Base-by-base conservation (phyloP, 2,329 filamentous ascomycete genomes). In the Phaeophleospora eucalypticola region DNA sequence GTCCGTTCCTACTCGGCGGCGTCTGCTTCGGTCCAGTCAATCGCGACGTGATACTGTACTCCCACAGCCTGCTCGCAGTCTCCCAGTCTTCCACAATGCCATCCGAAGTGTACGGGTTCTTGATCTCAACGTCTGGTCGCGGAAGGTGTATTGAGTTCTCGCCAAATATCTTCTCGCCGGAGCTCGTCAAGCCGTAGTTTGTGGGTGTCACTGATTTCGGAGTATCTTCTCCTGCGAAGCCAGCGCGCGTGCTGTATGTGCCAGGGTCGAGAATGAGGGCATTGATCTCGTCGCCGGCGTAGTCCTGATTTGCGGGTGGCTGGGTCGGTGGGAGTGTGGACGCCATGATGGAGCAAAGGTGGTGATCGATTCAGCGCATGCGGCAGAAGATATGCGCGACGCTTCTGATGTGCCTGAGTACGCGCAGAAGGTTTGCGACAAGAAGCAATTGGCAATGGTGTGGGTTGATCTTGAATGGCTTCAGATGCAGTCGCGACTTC, bases 31-130 rank as follows among this genome's bases (percentile, higher is more conserved):
- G 77, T 47, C 87, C 87, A 42, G 93, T 95, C 57, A 98, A 77
- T 54, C 89, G 83, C 58, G 88, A 89, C 49, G 90, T 87, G 54
- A 98, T 86, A 61, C 89, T 83, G 69, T 95, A 85, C 68, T 97
- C 90, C 90, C 91, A 98, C 46, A 97, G 73, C 66, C 85, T 85
- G 50, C 87, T 80, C 20, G 90, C 91, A 40, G 84, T 83, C 56
- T 98, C 93, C 93, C 93, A 98, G 68, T 98, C 90, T 68, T 96
- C 88, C 39, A 98, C 93, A 41, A 90, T 80, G 62, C 88, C 89
- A 61, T 96, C 90, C 60, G 81, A 80, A 62, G 83, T 84, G 81
- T 95, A 94, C 57, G 95, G 93, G 71, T 96, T 97, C 69, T 85
- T 83, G 54, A 97, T 84, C 58, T 95, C 87, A 58, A 95, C 78